Conservation (phyloP, 2,329 filamentous ascomycete genomes). For the Xylariaceae sp. region DNA sequence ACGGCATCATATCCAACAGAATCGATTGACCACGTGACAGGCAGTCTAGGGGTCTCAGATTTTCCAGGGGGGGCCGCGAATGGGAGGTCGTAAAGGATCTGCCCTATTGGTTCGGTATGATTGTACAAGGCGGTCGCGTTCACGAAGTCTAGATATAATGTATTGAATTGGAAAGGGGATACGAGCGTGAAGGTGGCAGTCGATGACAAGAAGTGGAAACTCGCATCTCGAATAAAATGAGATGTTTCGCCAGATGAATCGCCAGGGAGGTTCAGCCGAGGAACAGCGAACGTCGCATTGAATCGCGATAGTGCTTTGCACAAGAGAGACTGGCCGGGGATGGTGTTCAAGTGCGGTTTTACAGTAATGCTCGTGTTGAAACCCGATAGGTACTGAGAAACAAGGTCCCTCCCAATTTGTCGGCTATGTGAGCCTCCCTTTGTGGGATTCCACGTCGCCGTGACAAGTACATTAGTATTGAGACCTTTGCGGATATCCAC, state of each 20-base stretch:
- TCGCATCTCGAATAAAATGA: slow-evolving; percentile 84
- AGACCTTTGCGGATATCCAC: slow-evolving; percentile 70
- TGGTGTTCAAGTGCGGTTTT: slow-evolving; percentile 71
- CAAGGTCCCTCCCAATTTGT: slow-evolving; percentile 70
- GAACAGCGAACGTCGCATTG: slow-evolving; percentile 74
- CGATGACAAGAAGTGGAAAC: slow-evolving; percentile 85
- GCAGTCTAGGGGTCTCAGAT: slow-evolving; percentile 75
- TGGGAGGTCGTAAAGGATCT: slow-evolving; percentile 74
- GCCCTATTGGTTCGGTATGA: slow-evolving; percentile 76
- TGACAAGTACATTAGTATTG: slow-evolving; percentile 73
- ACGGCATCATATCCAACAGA: slow-evolving; percentile 85
- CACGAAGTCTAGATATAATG: slow-evolving; percentile 77
- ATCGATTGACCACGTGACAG: slow-evolving; percentile 79
- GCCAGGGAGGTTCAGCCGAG: slow-evolving; percentile 67
- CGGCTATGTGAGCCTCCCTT: slow-evolving; percentile 68
- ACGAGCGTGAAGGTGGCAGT: slow-evolving; percentile 84
- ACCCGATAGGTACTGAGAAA: slow-evolving; percentile 88
- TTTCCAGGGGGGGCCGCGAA: slow-evolving; percentile 80
- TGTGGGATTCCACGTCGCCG: slow-evolving; percentile 76
- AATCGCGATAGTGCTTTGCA: slow-evolving; percentile 76
- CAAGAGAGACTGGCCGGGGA: slow-evolving; percentile 76
- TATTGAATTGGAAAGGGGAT: slow-evolving; percentile 77
- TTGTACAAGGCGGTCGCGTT: slow-evolving; percentile 89
- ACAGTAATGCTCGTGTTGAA: slow-evolving; percentile 83
- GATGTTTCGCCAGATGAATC: slow-evolving; percentile 53